Evolutionary conservation across 805 yeast genomes (phyloP), one percentile per base, ranked within the genome.

Genomic region (Candida orba): DNA sequence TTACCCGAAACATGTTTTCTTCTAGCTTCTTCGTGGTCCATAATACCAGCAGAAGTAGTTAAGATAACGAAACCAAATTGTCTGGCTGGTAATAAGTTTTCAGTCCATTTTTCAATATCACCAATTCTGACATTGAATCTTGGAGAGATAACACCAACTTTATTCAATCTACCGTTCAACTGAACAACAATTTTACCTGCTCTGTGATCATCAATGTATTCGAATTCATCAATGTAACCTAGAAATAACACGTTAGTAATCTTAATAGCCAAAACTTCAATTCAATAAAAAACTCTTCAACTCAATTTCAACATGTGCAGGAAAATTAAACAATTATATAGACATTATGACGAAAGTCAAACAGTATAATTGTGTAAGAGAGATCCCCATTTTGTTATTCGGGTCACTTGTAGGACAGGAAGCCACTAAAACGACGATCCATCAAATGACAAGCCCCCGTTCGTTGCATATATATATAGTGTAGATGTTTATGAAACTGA

Each of bases 21-120:
- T 83, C 95, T 87, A 66, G 98, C 98, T 79, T 90, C 97, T 80
- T 91, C 97, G 79, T 90, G 98, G 81, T 91, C 97, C 95, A 90
- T 88, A 65, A 90, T 90, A 78, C 98, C 98, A 65, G 97, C 96
- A 65, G 97, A 91, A 63, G 98, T 90, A 75, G 98, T 91, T 71
- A 90, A 81, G 73, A 90, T 86, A 67, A 90, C 90, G 81, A 73
- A 89, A 77, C 98, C 98, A 67, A 90, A 90, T 76, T 90, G 98
- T 84, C 98, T 88, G 59, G 98, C 95, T 71, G 98, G 98, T 67
- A 90, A 79, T 68, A 90, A 83, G 85, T 89, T 88, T 72, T 83
- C 95, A 62, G 95, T 88, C 98, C 98, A 90, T 77, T 87, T 89
- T 78, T 90, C 98, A 60, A 90, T 83, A 71, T 90, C 97, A 68